Percentiles rank a stretch among this genome's conserved stretches.
Conservation (phyloP, 495 filamentous ascomycete genomes). For the Tuber melanosporum region DNA sequence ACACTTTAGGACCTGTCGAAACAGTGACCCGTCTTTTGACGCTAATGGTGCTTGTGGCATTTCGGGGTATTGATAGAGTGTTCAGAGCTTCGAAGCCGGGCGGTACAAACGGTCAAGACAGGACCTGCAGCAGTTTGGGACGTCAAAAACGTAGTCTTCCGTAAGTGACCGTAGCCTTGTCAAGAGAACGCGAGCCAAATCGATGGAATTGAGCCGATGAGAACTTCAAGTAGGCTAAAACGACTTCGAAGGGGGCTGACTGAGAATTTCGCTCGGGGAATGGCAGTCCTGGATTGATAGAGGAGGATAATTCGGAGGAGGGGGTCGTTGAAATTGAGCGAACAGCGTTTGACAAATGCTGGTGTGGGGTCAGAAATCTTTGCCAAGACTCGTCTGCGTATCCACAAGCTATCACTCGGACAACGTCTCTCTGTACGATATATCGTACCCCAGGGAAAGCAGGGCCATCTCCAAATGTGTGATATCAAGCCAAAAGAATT, state of each 20-base stretch:
- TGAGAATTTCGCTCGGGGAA: background rate
- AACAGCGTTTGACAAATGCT: background rate
- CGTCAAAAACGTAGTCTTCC: background rate
- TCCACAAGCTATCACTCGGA: constrained; percentile 2
- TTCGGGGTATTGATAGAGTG: background rate
- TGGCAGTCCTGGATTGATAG: background rate
- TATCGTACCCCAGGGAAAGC: background rate
- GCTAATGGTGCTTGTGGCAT: constrained; percentile 52
- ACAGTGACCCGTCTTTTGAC: constrained; percentile 87
- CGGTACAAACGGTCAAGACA: background rate
- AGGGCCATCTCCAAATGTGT: background rate
- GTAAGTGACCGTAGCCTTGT: background rate
- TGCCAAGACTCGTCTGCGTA: background rate
- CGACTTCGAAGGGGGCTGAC: background rate
- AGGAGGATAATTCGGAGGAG: background rate
- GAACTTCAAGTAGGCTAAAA: constrained; percentile 1
- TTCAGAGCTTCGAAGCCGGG: background rate
- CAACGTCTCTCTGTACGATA: background rate
- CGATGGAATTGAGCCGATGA: background rate
- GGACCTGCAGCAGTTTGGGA: background rate
- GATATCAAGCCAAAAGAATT: background rate
- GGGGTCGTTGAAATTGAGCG: constrained; percentile 1
- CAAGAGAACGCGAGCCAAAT: background rate
- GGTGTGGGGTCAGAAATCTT: background rate
- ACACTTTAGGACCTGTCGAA: constrained; percentile 84